Base-by-base conservation (phyloP, 2,329 filamentous ascomycete genomes). In the Xylariaceae sp. region DNA sequence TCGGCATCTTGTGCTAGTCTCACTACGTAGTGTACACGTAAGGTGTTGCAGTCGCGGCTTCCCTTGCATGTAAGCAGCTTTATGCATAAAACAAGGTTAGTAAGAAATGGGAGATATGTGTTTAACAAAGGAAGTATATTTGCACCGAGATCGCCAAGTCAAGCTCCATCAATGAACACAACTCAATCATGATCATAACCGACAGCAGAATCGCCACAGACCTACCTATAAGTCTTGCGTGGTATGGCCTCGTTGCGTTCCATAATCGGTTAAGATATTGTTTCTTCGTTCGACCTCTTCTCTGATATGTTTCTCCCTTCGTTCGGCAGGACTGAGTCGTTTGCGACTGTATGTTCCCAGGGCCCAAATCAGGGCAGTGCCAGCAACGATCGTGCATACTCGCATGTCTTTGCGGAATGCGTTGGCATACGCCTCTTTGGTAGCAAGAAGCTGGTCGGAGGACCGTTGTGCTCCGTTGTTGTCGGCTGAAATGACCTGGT, bases 341-440 rank as follows among this genome's bases (percentile, higher is more conserved):
- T 71, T 65, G 15, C 71, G 72, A 5, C 72, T 73, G 58, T 74
- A 80, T 0, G 75, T 74, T 0, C 74, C 74, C 13, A 77, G 55
- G 0, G 77, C 73, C 1, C 74, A 64, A 2, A 82, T 13, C 11
- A 79, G 62, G 2, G 73, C 78, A 7, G 73, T 61, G 2, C 71
- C 76, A 8, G 77, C 71, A 11, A 82, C 65, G 1, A 73, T 73
- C 1, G 75, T 72, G 45, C 74, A 77, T n/a, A 78, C 72, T 51
- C 72, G 71, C 80, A 83, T 82, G 53, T 79, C 77, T 53, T 73
- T 64, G 4, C 65, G 72, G 63, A 82, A 81, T 2, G 80, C 75
- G 9, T 75, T 68, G 0, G 77, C 71, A 64, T 80, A 81, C 0
- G 74, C 72, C 34, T 65, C 64, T 52, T 74, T 72, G 37, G 80